Conservation (phyloP, 148 eudicot species). For the Rhododendron molle region DNA sequence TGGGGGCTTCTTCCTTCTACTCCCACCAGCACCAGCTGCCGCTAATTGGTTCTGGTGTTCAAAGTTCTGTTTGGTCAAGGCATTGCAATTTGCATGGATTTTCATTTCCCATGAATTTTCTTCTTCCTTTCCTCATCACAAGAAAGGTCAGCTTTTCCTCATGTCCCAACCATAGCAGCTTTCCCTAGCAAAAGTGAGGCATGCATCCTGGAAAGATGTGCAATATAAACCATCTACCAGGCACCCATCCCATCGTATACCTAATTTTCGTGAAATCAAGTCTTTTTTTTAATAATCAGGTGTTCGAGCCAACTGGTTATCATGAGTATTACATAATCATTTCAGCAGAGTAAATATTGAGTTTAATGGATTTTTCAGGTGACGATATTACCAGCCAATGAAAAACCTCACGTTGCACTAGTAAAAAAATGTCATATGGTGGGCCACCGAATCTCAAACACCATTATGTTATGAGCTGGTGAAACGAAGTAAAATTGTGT, state of each 20-base stretch:
- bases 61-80: neutral
- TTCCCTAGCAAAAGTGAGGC: constrained; percentile 1
- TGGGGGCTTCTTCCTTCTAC: neutral
- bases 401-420: neutral
- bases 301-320: neutral
- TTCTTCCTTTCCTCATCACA: neutral
- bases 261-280: neutral
- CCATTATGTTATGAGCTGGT: no score
- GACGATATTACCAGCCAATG: neutral
- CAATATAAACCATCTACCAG: neutral
- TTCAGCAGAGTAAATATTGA: neutral
- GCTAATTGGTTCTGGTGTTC: neutral
- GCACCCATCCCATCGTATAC: neutral
- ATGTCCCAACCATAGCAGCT: neutral
- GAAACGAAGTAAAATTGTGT: no score
- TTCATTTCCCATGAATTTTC: neutral
- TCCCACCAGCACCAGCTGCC: neutral
- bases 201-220: neutral
- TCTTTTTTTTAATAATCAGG: no score
- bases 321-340: neutral
- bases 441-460: neutral
- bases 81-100: neutral
- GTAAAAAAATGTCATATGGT: neutral
- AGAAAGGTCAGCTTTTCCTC: neutral
- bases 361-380: neutral